A percentile compares a stretch with the other conserved stretches of the same genome.
These are phyloP conservation scores for Podospora fimiseda DNA, from an alignment of 495 filamentous ascomycete genomes.

Conservation along the genomic window DNA sequence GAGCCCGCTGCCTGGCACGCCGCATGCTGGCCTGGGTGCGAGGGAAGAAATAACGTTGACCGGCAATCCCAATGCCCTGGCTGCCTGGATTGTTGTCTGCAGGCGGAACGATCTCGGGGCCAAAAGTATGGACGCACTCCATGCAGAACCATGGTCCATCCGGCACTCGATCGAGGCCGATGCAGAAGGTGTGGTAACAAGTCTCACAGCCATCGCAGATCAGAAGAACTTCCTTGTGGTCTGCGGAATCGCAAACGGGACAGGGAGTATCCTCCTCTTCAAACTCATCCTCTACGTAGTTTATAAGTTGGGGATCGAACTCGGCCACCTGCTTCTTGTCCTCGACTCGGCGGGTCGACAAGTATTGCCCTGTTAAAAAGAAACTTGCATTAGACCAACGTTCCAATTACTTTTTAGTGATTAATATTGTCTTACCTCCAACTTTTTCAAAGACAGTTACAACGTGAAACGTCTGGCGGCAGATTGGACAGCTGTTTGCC, in stretches of 20 bases:
- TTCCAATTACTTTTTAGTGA: no score
- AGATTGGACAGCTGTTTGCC: conserved; percentile 97
- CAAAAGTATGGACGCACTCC: conserved; percentile 52
- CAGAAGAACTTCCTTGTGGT: conserved; percentile 72
- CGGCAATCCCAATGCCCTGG: neutral
- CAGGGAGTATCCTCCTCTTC: conserved; percentile 70
- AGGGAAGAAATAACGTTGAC: conserved; percentile 31
- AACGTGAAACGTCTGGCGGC: conserved; percentile 80
- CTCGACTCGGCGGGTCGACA: conserved; percentile 79
- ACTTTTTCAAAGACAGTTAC: conserved; percentile 73
- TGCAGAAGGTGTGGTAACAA: conserved; percentile 78
- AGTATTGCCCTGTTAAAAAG: conserved; percentile 1
- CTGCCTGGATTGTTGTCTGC: neutral
- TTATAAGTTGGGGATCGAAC: conserved; percentile 60
- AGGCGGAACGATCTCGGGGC: conserved; percentile 39
- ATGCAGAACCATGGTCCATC: conserved; percentile 78
- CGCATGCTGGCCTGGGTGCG: conserved; percentile 46
- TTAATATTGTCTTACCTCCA: conserved; percentile 79
- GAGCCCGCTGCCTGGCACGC: conserved; percentile 39
- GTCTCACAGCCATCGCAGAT: conserved; percentile 84
- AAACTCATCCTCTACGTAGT: conserved; percentile 66
- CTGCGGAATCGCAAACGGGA: conserved; percentile 67
- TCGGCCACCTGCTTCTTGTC: conserved; percentile 87
- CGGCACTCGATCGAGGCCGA: conserved; percentile 70
- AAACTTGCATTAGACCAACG: neutral